Base-by-base conservation (phyloP, 495 filamentous ascomycete genomes). In the Viridothelium virens region DNA sequence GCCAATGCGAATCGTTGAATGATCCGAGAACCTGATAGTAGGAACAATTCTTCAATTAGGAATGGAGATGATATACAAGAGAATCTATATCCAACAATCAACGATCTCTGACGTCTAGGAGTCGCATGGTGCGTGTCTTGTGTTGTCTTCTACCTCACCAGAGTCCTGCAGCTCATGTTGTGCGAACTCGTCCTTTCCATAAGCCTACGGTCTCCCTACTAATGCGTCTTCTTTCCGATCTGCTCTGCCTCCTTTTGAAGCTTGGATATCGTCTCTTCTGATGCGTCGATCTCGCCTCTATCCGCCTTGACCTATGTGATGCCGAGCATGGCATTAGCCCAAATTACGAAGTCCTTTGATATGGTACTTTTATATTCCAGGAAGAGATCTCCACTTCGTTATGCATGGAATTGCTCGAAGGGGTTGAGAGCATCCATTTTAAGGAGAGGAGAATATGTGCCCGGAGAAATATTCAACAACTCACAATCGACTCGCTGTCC, bases 401-500 rank as follows among this genome's bases (percentile, higher is more conserved):
- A 1, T 1, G 25, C 25, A 25, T 25, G 25, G 25, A 25, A 25
- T 25, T 25, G 25, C 25, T 25, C 25, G 25, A 31, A 50, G 18
- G 25, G 38, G 12, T 11, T 14, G 65, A 33, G n/a, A 9, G 16
- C 12, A 7, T 5, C 16, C 6, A 0, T 56, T 12, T 33, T 1
- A 4, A 25, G 31, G 14, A 31, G 7, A 9, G 6, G 11, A 46
- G 63, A 38, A 37, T n/a, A 38, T 66, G 25, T 25, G 41, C 9
- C 6, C 7, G 18, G 5, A 25, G 44, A 62, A 33, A 16, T 18
- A 16, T 6, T 36, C 34, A 25, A 44, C 11, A 73, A 44, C 76
- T 38, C 84, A 96, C 86, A 71, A 85, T 86, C 68, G 87, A 86
- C 81, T 96, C 92, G 71, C 87, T 91, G 73, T 90, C 84, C 66